A percentile compares a stretch with the other conserved stretches of the same genome.
Evolutionary conservation across 202 grass and related monocot genomes (phyloP).

Genomic region (Bolboschoenoplectus hybrid): DNA sequence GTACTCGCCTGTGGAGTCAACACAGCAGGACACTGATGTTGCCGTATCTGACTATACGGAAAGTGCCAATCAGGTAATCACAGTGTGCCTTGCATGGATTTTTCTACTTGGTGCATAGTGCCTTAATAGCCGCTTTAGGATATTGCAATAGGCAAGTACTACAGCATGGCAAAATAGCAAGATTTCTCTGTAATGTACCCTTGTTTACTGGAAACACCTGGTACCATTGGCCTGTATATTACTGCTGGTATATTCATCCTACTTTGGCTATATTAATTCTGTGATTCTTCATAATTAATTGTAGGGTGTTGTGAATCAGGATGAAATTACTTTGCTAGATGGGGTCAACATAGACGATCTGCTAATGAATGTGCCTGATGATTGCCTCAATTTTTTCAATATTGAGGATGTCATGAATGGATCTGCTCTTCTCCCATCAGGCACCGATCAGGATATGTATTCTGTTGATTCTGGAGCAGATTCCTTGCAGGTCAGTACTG

Average conservation of each 20-base stretch:
- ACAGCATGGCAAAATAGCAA: neutral
- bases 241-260: neutral
- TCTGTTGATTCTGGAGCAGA: slow-evolving; percentile 53
- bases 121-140: neutral
- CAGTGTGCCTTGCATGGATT: neutral
- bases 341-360: slow-evolving; percentile 10
- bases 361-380: slow-evolving; percentile 23
- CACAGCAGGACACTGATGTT: slow-evolving; percentile 50
- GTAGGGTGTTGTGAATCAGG: slow-evolving; percentile 14
- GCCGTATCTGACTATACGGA: slow-evolving; percentile 39
- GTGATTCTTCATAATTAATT: slow-evolving; percentile 14
- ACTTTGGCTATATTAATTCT: neutral
- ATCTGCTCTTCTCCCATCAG: slow-evolving; percentile 49
- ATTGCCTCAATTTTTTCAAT: neutral
- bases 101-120: neutral
- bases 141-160: slow-evolving; percentile 11
- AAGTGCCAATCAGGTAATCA: slow-evolving; percentile 30
- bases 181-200: neutral
- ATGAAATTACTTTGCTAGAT: slow-evolving; percentile 8
- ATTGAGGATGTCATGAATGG: neutral
- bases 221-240: neutral
- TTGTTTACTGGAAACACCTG: neutral
- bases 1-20: slow-evolving; percentile 58
- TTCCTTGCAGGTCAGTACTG: slow-evolving; percentile 46
- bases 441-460: slow-evolving; percentile 55